These are phyloP conservation scores for Cercophora samala DNA, from an alignment of 495 filamentous ascomycete genomes.

Conservation along the genomic window DNA sequence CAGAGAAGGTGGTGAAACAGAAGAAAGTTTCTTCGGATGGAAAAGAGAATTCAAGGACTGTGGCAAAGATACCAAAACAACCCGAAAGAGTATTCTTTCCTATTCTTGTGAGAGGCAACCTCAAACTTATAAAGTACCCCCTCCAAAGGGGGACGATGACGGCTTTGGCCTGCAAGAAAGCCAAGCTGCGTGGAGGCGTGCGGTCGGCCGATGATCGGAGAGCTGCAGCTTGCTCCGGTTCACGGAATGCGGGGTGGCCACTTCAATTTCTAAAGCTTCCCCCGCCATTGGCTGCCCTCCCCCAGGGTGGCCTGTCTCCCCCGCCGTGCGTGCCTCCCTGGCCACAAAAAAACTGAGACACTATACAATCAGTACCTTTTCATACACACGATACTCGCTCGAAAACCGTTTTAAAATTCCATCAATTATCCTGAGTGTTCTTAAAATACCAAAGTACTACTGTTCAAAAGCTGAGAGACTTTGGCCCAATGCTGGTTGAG, in stretches of 20 bases:
- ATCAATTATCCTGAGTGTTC: too few relatives aligned
- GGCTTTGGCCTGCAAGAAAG: neutral
- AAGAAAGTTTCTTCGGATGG: neutral
- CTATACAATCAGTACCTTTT: too few relatives aligned
- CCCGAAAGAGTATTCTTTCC: neutral
- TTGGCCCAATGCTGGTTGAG: too few relatives aligned
- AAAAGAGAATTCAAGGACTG: neutral
- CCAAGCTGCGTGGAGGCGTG: slow-evolving; percentile 6
- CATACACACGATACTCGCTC: too few relatives aligned
- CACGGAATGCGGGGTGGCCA: slow-evolving; percentile 41
- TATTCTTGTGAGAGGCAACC: neutral
- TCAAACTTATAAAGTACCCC: neutral
- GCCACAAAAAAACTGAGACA: too few relatives aligned
- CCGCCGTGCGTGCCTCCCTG: neutral
- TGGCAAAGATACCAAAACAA: slow-evolving; percentile 2
- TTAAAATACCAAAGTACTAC: too few relatives aligned
- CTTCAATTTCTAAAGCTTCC: slow-evolving; percentile 31
- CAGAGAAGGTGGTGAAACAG: neutral
- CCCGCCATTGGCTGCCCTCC: slow-evolving; percentile 26
- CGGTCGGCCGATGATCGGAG: slow-evolving; percentile 36
- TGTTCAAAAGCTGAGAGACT: too few relatives aligned
- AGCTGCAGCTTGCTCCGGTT: slow-evolving; percentile 29
- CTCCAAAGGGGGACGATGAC: neutral
- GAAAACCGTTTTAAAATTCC: too few relatives aligned
- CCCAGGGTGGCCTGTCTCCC: neutral